Evolutionary conservation across 208 protist species (phyloP), one percentile per base, ranked within the genome.

Genomic region (Herpetomonas tarakana): DNA sequence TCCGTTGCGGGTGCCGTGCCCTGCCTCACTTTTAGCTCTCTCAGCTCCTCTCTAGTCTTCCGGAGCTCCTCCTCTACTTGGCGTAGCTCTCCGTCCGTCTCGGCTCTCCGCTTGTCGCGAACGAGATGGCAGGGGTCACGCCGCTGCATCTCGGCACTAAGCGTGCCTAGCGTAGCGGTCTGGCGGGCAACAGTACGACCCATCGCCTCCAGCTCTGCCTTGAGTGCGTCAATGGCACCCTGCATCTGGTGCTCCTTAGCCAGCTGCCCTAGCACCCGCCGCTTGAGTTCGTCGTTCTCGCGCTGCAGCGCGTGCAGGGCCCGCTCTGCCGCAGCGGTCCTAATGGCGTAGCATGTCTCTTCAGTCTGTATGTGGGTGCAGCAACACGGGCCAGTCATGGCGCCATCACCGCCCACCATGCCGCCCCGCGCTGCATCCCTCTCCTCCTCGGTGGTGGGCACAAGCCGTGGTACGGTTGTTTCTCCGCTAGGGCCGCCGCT

Each of bases 91-190:
- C n/a, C n/a, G n/a, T n/a, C n/a, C n/a, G n/a, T n/a, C n/a, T n/a
- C n/a, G n/a, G n/a, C n/a, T n/a, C n/a, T n/a, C n/a, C n/a, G n/a
- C n/a, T n/a, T n/a, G n/a, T n/a, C n/a, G n/a, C n/a, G n/a, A n/a
- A 87, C 64, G 12, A 92, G 64, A 53, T 66, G 79, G 47, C 82
- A 76, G 31, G 84, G 84, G 39, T 79, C 80, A 7, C 41, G 78
- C 1, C 84, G 74, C 51, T 75, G 56, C 65, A 91, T 79, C 39
- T 78, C 73, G 1, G 28, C 49, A 6, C 68, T 65, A 4, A 91
- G 49, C 1, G 68, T 61, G 18, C 65, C 63, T 56, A 92, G 65
- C 1, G 80, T 80, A 19, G 52, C 77, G 2, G 78, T 81, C 57
- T 95, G 85, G 30, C 78, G 58, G 58, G 70, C 50, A 3, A 95